phyloP scores from a whole-genome alignment of 192 early-diverging fungal species.

The Entomortierella chlamydospora region DNA sequence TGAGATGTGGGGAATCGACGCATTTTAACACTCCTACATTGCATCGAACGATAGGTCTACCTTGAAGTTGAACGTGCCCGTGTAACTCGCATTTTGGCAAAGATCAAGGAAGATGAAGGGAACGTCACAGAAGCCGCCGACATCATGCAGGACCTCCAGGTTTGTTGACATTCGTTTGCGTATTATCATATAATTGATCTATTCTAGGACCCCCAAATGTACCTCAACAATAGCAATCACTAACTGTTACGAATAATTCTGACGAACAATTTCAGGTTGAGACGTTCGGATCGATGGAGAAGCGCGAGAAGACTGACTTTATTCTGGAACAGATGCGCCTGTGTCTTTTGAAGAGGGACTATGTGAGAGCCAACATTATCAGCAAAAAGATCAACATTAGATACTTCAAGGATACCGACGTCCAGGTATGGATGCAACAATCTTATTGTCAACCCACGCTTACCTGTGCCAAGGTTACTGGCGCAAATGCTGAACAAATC shows the following conservation, averaged over 20 bases:
- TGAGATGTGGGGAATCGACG: neutral
- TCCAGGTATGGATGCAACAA: slow-evolving; percentile 55
- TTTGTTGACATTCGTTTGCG: slow-evolving; percentile 18
- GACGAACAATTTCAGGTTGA: slow-evolving; percentile 73
- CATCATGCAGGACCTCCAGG: slow-evolving; percentile 95
- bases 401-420: slow-evolving; percentile 88
- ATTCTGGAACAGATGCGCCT: slow-evolving; percentile 99
- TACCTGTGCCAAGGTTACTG: no score
- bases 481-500: no score
- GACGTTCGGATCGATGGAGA: slow-evolving; percentile 99
- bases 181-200: no score
- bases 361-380: slow-evolving; percentile 91
- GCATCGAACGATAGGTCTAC: slow-evolving; percentile 76
- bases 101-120: slow-evolving; percentile 92
- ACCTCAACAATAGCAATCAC: no score
- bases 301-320: slow-evolving; percentile 98
- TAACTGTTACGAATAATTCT: no score
- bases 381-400: slow-evolving; percentile 95
- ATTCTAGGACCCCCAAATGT: neutral
- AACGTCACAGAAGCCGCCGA: slow-evolving; percentile 92
- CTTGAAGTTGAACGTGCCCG: slow-evolving; percentile 99
- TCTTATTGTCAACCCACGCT: no score
- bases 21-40: neutral
- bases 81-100: slow-evolving; percentile 88
- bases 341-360: slow-evolving; percentile 93